Percentiles rank a stretch among this genome's conserved stretches.
These are phyloP conservation scores for Gossypium gossypioides DNA, from an alignment of 441 rosid species.

Conservation along the genomic window DNA sequence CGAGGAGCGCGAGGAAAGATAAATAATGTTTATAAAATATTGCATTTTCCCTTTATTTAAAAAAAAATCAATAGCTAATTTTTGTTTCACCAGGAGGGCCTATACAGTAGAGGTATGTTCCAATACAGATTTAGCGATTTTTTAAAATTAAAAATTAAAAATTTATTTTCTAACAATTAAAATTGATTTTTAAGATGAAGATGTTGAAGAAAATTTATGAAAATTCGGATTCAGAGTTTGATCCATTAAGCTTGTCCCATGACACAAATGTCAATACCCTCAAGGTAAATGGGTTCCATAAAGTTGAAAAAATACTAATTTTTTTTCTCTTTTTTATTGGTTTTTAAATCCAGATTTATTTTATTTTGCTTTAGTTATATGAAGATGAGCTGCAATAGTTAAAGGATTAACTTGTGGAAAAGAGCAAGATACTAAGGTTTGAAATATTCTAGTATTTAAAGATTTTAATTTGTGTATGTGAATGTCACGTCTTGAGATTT, in stretches of 20 bases:
- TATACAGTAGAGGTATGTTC: too few species aligned
- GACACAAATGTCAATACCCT: not conserved
- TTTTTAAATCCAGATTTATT: not conserved
- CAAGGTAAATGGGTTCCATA: not conserved
- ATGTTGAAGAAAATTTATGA: conserved; percentile 16
- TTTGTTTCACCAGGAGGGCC: too few species aligned
- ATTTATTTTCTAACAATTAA: not conserved
- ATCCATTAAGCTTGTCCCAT: not conserved
- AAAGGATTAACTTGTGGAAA: not conserved
- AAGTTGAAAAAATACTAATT: not conserved
- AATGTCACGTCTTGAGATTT: too few species aligned
- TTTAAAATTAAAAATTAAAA: too few species aligned
- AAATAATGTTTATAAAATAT: not conserved
- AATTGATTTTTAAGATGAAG: not conserved
- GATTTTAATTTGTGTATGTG: not conserved
- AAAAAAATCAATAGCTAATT: too few species aligned
- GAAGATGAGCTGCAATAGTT: conserved; percentile 7
- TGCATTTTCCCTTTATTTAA: not conserved
- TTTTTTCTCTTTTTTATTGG: not conserved
- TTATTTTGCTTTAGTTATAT: not conserved
- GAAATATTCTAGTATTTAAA: not conserved
- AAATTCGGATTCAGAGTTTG: not conserved
- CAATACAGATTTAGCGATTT: too few species aligned
- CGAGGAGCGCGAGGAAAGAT: conserved; percentile 24
- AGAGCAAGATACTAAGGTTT: conserved; percentile 15